phyloP scores from a whole-genome alignment of 139 green algal species.

The Dunaliella sp. region DNA sequence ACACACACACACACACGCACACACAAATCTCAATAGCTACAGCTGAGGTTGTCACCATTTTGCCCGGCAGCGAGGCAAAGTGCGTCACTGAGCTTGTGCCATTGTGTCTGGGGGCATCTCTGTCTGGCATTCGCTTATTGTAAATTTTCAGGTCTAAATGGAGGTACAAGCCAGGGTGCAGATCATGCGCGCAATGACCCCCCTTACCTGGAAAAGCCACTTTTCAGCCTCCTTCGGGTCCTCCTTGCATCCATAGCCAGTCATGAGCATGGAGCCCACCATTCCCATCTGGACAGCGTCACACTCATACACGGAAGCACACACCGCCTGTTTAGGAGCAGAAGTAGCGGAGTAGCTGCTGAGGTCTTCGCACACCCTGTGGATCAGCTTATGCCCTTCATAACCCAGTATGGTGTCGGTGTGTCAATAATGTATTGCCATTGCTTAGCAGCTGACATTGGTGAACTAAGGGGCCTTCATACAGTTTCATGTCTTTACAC shows the following conservation, averaged over 20 bases:
- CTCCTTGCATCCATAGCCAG: not conserved
- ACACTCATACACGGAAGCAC: not conserved
- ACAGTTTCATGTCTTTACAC: too few relatives aligned
- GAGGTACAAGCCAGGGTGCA: too few relatives aligned
- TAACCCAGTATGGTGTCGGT: too few relatives aligned
- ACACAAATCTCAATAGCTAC: not conserved
- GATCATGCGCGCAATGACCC: too few relatives aligned
- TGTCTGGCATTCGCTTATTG: too few relatives aligned
- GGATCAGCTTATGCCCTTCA: too few relatives aligned
- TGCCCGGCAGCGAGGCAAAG: not conserved
- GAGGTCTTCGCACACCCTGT: too few relatives aligned
- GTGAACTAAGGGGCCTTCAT: too few relatives aligned
- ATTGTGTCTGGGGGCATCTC: too few relatives aligned
- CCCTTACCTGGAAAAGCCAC: not conserved
- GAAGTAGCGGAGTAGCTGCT: not conserved
- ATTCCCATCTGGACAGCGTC: constrained; percentile 11
- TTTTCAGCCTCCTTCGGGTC: constrained; percentile 3
- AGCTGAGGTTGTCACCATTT: not conserved
- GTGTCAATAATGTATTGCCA: too few relatives aligned
- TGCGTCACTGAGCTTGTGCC: not conserved
- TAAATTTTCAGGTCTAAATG: too few relatives aligned
- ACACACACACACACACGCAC: not conserved
- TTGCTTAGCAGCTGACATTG: too few relatives aligned
- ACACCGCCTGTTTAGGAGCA: not conserved
- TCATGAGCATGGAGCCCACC: constrained; percentile 14